Base-by-base conservation (phyloP, 805 yeast species). In the Ogataea chonburiensis region DNA sequence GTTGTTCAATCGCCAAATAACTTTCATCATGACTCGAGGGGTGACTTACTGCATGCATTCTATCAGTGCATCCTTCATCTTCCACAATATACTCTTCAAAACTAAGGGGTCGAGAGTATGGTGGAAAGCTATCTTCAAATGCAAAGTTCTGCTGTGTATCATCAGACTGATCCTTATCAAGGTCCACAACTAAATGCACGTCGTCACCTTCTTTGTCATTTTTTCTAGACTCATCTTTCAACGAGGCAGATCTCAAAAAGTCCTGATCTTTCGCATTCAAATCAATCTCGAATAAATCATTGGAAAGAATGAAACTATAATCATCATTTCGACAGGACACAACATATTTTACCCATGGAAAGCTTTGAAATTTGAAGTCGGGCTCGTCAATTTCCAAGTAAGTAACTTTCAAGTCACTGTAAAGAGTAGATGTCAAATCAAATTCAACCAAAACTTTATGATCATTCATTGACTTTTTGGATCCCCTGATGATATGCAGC, bases 281-380 rank as follows among this genome's bases (percentile, higher is more conserved):
- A 3, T 45, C 51, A 18, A 41, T 40, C 2, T 18, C 21, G 17
- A 58, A 48, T 20, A 50, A 54, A 9, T 54, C 53, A 10, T 47
- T 53, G 17, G 50, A 38, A 9, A 60, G 20, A n/a, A 46, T 38
- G 38, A 60, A 60, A 3, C 51, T 39, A 34, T 60, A 60, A 32
- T 58, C 63, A 20, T 49, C 54, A 15, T 44, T 36, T 6, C 40
- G 24, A 17, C 66, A 73, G 23, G 58, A 44, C 4, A 73, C 71
- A 40, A 70, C 60, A 50, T 83, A 81, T 36, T 82, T 67, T 1
- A 84, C 81, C 94, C 94, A 84, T 0, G 93, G 89, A 52, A 84
- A 83, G 26, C 85, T 73, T 38, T 63, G 66, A 27, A 56, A 57
- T 5, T 84, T 77, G 52, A 82, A 56, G 34, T 68, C 70, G 5